Evolutionary conservation across 306 rosid species (phyloP).

Genomic region (Corylus americana): DNA sequence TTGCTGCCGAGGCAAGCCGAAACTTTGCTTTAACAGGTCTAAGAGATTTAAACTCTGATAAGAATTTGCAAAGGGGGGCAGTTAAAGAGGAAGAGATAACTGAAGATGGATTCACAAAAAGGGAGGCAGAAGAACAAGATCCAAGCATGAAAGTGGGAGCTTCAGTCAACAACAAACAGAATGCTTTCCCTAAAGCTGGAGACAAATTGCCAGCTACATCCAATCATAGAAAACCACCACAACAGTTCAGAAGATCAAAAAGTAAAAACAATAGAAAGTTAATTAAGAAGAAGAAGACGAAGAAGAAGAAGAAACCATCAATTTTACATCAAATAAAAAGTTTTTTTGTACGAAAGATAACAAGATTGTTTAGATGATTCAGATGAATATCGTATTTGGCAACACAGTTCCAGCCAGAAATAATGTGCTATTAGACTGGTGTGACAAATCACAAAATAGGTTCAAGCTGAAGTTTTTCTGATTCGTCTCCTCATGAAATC

Average conservation of each 20-base stretch:
- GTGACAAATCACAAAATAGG: slow-evolving; percentile 24
- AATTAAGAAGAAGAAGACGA: neutral
- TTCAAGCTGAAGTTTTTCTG: slow-evolving; percentile 16
- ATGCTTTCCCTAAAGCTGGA: slow-evolving; percentile 21
- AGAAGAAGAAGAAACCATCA: slow-evolving; percentile 21
- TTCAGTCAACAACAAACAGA: slow-evolving; percentile 1
- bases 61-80: slow-evolving; percentile 18
- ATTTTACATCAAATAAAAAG: slow-evolving; percentile 29
- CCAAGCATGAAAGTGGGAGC: slow-evolving; percentile 17
- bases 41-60: slow-evolving; percentile 25
- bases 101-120: neutral
- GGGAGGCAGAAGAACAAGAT: slow-evolving; percentile 15
- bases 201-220: slow-evolving; percentile 17
- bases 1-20: slow-evolving; percentile 36
- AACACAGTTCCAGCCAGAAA: slow-evolving; percentile 19
- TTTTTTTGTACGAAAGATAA: slow-evolving; percentile 26
- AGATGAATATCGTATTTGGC: slow-evolving; percentile 8
- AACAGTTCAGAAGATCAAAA: slow-evolving; percentile 29
- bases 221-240: slow-evolving; percentile 27
- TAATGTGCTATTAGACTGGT: slow-evolving; percentile 22
- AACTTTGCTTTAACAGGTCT: slow-evolving; percentile 43
- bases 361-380: slow-evolving; percentile 29
- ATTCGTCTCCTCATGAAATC: slow-evolving; percentile 9
- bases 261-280: slow-evolving; percentile 10
- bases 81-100: slow-evolving; percentile 23